Base-by-base conservation (phyloP, 2,329 filamentous ascomycete genomes). In the Fusarium illudens region DNA sequence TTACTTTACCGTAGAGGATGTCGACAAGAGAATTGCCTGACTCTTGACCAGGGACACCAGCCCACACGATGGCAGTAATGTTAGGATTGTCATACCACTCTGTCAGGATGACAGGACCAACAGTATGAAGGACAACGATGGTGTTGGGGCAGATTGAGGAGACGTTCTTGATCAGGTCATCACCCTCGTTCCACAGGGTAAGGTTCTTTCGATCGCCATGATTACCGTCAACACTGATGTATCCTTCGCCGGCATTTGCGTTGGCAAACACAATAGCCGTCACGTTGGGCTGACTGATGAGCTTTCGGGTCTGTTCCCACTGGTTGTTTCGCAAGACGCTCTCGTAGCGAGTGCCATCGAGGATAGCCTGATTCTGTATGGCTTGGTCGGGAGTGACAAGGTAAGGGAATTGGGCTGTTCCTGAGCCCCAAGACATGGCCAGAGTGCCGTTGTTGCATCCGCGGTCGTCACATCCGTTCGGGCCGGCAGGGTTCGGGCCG, bases 121-220 rank as follows among this genome's bases (percentile, higher is more conserved):
- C 87, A 2, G 92, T 93, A 82, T 98, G 95, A 62, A 98, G 90
- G 60, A 97, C 88, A 15, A 98, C 92, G 62, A 98, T 91, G 12
- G 94, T 97, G 84, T 97, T 97, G 81, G 90, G 89, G 84, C 91
- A 94, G 65, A 89, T 76, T 8, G 89, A 84, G 1, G 93, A 89
- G 11, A 97, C 92, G 49, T 91, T 93, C 79, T 91, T 86, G 79
- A 98, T 92, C 58, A 98, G 81, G 1, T 86, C 84, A 55, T 98
- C 93, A 37, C 93, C 94, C 61, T 89, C 86, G 63, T 90, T 85
- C 95, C 95, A 98, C 0, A 97, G 84, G 0, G 94, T 97, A 34
- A 99, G 84, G 80, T 99, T 97, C 74, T 94, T 94, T 55, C 96
- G 90, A 78, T 98, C 95, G 60, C 96, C 96, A 62, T 85, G 83